Conservation (phyloP, 176 grass and related monocot species). For the Aegilops sharonensis region DNA sequence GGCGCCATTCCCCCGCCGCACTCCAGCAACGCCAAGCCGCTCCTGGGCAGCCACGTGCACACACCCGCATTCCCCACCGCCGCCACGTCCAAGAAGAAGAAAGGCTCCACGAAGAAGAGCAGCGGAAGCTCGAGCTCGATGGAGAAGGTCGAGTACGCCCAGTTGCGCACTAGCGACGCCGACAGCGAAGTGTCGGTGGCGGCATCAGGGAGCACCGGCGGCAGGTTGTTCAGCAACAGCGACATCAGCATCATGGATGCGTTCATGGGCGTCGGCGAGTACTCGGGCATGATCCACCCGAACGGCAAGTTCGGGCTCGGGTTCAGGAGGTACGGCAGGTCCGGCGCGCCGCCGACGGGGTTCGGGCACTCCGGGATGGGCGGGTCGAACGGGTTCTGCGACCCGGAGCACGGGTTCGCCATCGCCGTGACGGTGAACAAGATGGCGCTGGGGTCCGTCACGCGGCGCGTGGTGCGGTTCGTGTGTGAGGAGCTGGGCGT, state of each 20-base stretch:
- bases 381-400: constrained; percentile 77
- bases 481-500: constrained; percentile 76
- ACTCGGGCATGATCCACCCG: constrained; percentile 45
- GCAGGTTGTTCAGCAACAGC: constrained; percentile 51
- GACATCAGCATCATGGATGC: constrained; percentile 44
- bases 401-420: constrained; percentile 64
- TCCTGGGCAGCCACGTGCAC: constrained; percentile 75
- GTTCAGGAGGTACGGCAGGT: constrained; percentile 63
- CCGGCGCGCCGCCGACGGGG: constrained; percentile 22
- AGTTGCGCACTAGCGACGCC: constrained; percentile 15
- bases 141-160: background rate
- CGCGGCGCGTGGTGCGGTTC: constrained; percentile 63
- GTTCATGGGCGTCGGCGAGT: constrained; percentile 65
- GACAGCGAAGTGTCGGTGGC: background rate
- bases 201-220: background rate
- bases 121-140: background rate
- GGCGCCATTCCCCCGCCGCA: constrained; percentile 74
- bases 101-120: constrained; percentile 26
- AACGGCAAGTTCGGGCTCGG: constrained; percentile 82
- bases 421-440: constrained; percentile 93
- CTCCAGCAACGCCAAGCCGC: constrained; percentile 39
- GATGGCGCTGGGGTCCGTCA: constrained; percentile 71
- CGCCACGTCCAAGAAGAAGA: constrained; percentile 57
- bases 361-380: constrained; percentile 92
- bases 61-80: constrained; percentile 46